Evolutionary conservation across 768 basidiomycete genomes (phyloP).

Genomic region (Leccinum longicurvipes): DNA sequence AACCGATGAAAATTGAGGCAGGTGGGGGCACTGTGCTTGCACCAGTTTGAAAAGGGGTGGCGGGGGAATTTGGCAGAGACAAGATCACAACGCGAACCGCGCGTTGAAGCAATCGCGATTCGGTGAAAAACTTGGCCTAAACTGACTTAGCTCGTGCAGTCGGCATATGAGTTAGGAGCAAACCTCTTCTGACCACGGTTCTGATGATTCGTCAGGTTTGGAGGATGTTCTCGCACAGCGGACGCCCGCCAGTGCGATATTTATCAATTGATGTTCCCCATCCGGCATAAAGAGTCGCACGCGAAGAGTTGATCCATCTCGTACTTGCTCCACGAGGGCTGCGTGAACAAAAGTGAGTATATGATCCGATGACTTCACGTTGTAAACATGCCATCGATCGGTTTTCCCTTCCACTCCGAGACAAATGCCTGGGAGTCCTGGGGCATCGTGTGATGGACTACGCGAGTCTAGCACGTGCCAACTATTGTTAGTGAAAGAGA

Average conservation of each 20-base stretch:
- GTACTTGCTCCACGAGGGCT: slow-evolving; percentile 93
- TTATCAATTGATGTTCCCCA: slow-evolving; percentile 86
- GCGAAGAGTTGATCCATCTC: slow-evolving; percentile 88
- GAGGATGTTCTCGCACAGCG: slow-evolving; percentile 67
- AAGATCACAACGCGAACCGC: slow-evolving; percentile 73
- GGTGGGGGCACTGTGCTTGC: slow-evolving; percentile 54
- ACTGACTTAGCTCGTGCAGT: slow-evolving; percentile 4
- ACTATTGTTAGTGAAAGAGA: not conserved
- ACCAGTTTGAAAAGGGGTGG: slow-evolving; percentile 74
- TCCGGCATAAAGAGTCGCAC: slow-evolving; percentile 85
- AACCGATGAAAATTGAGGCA: slow-evolving; percentile 87
- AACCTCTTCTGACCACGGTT: slow-evolving; percentile 89
- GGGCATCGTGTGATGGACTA: slow-evolving; percentile 85
- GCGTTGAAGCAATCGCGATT: slow-evolving; percentile 80
- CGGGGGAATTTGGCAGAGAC: slow-evolving; percentile 73
- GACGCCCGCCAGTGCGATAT: slow-evolving; percentile 80
- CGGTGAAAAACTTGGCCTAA: slow-evolving; percentile 92
- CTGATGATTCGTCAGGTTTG: slow-evolving; percentile 73
- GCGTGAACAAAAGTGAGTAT: slow-evolving; percentile 7
- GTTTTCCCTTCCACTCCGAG: slow-evolving; percentile 86
- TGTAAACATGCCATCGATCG: slow-evolving; percentile 66
- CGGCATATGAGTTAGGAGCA: slow-evolving; percentile 17
- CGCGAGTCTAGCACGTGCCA: slow-evolving; percentile 50
- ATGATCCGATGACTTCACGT: not conserved
- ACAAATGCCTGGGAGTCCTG: slow-evolving; percentile 86